Conservation (phyloP, 208 protist species). For the Leptomonas pyrrhocoris region DNA sequence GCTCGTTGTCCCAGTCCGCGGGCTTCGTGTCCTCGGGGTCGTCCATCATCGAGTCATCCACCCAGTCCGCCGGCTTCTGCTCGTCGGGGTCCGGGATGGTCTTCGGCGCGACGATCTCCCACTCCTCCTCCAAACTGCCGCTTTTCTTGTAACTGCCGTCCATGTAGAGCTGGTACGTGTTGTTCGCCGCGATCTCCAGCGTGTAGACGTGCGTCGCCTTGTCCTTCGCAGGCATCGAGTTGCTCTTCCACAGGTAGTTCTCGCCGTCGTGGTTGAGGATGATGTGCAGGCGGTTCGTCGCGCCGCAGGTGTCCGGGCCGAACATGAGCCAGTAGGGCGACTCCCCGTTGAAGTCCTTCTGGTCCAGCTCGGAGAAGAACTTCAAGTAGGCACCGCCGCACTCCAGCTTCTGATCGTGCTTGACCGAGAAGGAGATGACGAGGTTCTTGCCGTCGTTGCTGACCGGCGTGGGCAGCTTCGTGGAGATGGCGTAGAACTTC, state of each 20-base stretch:
- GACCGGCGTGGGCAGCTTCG: constrained; percentile 68
- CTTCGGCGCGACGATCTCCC: constrained; percentile 85
- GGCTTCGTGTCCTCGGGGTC: constrained; percentile 93
- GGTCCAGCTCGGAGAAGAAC: constrained; percentile 83
- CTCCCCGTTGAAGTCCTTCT: constrained; percentile 84
- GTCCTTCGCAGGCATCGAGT: constrained; percentile 61
- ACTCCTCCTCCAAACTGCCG: constrained; percentile 89
- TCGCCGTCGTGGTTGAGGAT: constrained; percentile 95
- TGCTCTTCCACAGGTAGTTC: constrained; percentile 90
- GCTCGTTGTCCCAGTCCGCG: constrained; percentile 90
- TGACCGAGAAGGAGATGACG: constrained; percentile 93
- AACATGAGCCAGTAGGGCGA: constrained; percentile 96
- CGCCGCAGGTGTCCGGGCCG: constrained; percentile 95
- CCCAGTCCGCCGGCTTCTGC: constrained; percentile 93
- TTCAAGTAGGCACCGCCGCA: constrained; percentile 96
- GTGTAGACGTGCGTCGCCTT: constrained; percentile 95
- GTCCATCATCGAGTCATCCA: constrained; percentile 71
- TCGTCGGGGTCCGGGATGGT: constrained; percentile 88
- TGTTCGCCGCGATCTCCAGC: constrained; percentile 86
- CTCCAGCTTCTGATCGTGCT: constrained; percentile 88
- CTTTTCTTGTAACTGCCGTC: constrained; percentile 71
- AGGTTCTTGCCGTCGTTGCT: constrained; percentile 87
- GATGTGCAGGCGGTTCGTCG: constrained; percentile 84
- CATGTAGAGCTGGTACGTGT: constrained; percentile 92
- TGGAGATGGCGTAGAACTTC: constrained; percentile 89